A percentile compares a stretch with the other conserved stretches of the same genome.
These are phyloP conservation scores for Candida andamanensis DNA, from an alignment of 805 yeast genomes.

Conservation along the genomic window DNA sequence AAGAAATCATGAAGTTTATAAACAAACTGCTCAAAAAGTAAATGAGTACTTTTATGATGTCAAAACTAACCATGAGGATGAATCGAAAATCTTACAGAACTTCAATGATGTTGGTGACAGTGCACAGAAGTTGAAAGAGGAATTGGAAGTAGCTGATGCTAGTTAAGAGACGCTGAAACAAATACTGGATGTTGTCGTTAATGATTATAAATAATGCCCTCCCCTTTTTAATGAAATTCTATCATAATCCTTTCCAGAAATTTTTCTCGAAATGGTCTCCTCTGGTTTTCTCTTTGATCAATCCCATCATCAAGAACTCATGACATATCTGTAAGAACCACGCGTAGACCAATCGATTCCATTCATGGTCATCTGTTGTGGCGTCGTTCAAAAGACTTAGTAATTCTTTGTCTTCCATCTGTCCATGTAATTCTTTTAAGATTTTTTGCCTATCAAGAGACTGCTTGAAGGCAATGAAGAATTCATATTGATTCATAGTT, in stretches of 20 bases:
- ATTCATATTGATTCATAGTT: conserved; percentile 62
- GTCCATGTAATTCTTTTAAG: conserved; percentile 12
- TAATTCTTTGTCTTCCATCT: conserved; percentile 1
- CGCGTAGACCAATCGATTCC: conserved; percentile 62
- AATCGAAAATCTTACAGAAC: conserved; percentile 9
- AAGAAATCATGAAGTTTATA: conserved; percentile 10
- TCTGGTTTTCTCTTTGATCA: conserved; percentile 58
- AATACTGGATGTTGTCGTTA: conserved; percentile 3
- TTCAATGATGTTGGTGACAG: conserved; percentile 4
- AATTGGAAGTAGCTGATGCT: not conserved
- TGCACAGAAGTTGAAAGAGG: not conserved
- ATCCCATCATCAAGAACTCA: conserved; percentile 66
- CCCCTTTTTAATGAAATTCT: too few relatives aligned
- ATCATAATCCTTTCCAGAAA: conserved; percentile 59
- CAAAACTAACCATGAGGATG: conserved; percentile 9
- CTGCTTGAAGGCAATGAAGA: conserved; percentile 56
- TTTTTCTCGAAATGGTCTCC: conserved; percentile 66
- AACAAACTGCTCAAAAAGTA: conserved; percentile 10
- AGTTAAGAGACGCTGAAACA: conserved; percentile 1
- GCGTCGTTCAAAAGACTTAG: conserved; percentile 14
- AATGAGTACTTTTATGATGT: conserved; percentile 4
- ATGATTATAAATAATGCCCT: conserved; percentile 1
- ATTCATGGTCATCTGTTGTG: conserved; percentile 33
- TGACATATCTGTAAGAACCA: conserved; percentile 73
- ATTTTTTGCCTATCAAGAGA: conserved; percentile 30